A percentile compares a stretch with the other conserved stretches of the same genome.
These are phyloP conservation scores for Cryptosporidium tyzzeri DNA, from an alignment of 169 alveolate genomes.

Conservation along the genomic window DNA sequence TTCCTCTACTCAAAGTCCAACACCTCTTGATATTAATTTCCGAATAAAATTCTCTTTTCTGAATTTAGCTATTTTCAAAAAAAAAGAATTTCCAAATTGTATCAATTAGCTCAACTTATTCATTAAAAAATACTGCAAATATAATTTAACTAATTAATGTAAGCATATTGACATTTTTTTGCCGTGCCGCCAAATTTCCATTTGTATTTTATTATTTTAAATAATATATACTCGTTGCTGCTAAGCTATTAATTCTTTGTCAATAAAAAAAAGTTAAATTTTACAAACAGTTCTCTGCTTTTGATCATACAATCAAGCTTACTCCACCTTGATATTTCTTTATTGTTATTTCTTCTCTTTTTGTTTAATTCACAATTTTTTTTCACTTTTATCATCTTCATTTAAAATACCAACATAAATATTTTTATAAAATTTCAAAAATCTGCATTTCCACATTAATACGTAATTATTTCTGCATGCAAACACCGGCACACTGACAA, in stretches of 20 bases:
- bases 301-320: no score
- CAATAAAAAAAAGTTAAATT: no score
- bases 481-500: not conserved
- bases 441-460: not conserved
- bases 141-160: no score
- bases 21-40: not conserved
- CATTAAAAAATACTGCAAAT: not conserved
- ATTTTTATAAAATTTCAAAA: not conserved
- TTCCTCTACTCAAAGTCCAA: not conserved
- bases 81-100: not conserved
- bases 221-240: no score
- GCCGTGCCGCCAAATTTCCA: not conserved
- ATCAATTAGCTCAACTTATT: not conserved
- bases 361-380: no score
- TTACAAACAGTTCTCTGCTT: not conserved
- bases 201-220: no score
- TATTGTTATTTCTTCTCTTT: no score
- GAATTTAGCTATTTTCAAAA: not conserved
- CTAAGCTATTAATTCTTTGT: no score
- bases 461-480: conserved; percentile 5
- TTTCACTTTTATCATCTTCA: not conserved
- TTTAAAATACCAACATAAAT: not conserved
- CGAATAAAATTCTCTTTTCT: not conserved
- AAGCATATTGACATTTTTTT: not conserved
- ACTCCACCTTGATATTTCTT: not conserved